A percentile compares a stretch with the other conserved stretches of the same genome.
Conservation (phyloP, 108 stramenopile genomes). For the Pseudonitzschia multistriata region DNA sequence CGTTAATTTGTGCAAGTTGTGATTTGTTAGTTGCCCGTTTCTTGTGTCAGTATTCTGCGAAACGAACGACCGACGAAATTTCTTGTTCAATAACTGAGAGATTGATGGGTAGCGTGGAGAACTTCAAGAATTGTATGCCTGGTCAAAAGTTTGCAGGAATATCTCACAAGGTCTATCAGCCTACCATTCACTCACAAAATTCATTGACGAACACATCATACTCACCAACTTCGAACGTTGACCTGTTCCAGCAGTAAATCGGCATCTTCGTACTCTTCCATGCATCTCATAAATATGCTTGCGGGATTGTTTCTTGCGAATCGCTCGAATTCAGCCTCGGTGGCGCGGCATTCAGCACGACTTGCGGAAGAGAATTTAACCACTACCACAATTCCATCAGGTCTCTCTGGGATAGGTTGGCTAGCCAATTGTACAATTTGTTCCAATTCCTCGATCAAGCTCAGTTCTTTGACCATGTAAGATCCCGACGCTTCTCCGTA, state of each 20-base stretch:
- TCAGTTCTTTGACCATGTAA: conserved; percentile 51
- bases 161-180: too few relatives aligned
- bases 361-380: conserved; percentile 46
- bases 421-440: conserved; percentile 57
- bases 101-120: too few relatives aligned
- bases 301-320: conserved; percentile 61
- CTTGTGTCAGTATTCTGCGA: too few relatives aligned
- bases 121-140: too few relatives aligned
- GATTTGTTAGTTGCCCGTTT: too few relatives aligned
- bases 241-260: conserved; percentile 45
- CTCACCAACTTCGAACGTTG: conserved; percentile 28
- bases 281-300: conserved; percentile 58
- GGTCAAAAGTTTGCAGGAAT: too few relatives aligned
- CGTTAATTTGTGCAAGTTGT: conserved; percentile 4
- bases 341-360: conserved; percentile 38
- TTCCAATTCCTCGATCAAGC: conserved; percentile 56
- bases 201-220: background rate
- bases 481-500: conserved; percentile 42
- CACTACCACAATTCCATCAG: conserved; percentile 70
- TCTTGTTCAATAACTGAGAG: too few relatives aligned
- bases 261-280: conserved; percentile 60
- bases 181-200: conserved; percentile 23
- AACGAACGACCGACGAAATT: too few relatives aligned
- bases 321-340: conserved; percentile 65
- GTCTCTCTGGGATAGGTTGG: conserved; percentile 58